phyloP scores from a whole-genome alignment of 352 stramenopile genomes.

The Albugo laibachii region DNA sequence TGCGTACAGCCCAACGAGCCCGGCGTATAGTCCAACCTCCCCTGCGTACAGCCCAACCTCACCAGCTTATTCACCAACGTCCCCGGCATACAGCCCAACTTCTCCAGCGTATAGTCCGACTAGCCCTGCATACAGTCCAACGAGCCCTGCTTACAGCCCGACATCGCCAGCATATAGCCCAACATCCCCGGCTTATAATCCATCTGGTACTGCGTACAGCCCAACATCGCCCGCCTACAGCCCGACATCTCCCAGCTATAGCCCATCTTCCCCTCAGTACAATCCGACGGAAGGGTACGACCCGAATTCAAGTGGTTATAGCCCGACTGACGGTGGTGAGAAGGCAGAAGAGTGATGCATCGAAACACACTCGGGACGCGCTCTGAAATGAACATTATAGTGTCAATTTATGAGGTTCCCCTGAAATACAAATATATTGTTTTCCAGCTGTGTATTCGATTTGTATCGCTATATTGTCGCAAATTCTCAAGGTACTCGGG shows the following conservation, averaged over 20 bases:
- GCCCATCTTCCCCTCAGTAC: constrained; percentile 6
- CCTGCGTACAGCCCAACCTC: constrained; percentile 44
- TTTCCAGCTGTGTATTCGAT: no score
- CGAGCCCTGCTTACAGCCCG: constrained; percentile 48
- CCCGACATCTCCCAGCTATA: constrained; percentile 46
- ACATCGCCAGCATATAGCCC: constrained; percentile 71
- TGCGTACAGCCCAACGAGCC: constrained; percentile 41
- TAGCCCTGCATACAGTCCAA: constrained; percentile 42
- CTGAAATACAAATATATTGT: no score
- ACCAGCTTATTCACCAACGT: constrained; percentile 44
- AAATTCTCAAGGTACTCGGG: no score
- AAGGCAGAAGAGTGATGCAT: constrained; percentile 12
- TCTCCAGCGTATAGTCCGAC: constrained; percentile 61
- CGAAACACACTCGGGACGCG: no score
- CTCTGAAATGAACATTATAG: no score
- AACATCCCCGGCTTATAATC: constrained; percentile 78
- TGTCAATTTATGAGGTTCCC: no score
- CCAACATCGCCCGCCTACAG: constrained; percentile 74
- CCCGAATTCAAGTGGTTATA: constrained; percentile 49
- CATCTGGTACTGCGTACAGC: constrained; percentile 67
- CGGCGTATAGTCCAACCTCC: constrained; percentile 39
- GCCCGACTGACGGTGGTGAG: constrained; percentile 37
- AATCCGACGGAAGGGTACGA: constrained; percentile 36
- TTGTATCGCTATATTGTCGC: no score
- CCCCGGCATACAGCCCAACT: constrained; percentile 45